Evolutionary conservation across 768 basidiomycete species (phyloP), one percentile per base, ranked within the genome.

Genomic region (Pleurotus tuoliensis): DNA sequence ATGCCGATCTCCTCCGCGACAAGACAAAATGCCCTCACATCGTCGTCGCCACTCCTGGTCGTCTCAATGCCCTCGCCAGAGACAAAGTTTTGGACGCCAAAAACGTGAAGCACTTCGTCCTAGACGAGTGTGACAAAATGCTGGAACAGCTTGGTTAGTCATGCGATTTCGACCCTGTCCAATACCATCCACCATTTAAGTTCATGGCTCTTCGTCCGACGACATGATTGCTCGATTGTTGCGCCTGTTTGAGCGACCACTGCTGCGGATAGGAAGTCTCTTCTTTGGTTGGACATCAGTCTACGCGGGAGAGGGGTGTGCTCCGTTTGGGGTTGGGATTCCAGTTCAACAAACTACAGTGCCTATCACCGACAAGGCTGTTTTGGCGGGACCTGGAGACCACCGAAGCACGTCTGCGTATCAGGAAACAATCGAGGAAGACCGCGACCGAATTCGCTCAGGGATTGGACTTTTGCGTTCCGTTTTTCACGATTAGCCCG

Each of bases 101-200:
- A 76, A 87, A 92, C 68, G 94, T 98, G 73, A 98, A 98, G 78
- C 96, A 98, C 80, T 99, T 99, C 76, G 94, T 97, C 56, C 80
- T 99, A 72, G 97, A 99, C 83, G 97, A 99, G 80, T 99, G 97
- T 83, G 97, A 99, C 83, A 99, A 99, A 86, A 98, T 99, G 94
- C 90, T 99, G 71, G 97, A 99, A 84, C 91, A 94, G 86, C 94
- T 99, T 79, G 97, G 97, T 99, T 92, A 98, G 97, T 99, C 84
- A 74, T 87, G 81, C 87, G 82, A 79, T 79, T 84, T 88, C 87
- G 82, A 82, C 73, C 69, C 71, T 73, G 72, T 76, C 70, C 71
- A 66, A 72, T 76, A 41, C 39, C 51, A 39, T 53, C 51, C 76
- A 67, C 72, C 75, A 66, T 80, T 81, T 76, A 67, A 77, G 75